These are phyloP conservation scores for Apiospora sp. DNA, from an alignment of 2,329 filamentous ascomycete genomes.

Conservation along the genomic window DNA sequence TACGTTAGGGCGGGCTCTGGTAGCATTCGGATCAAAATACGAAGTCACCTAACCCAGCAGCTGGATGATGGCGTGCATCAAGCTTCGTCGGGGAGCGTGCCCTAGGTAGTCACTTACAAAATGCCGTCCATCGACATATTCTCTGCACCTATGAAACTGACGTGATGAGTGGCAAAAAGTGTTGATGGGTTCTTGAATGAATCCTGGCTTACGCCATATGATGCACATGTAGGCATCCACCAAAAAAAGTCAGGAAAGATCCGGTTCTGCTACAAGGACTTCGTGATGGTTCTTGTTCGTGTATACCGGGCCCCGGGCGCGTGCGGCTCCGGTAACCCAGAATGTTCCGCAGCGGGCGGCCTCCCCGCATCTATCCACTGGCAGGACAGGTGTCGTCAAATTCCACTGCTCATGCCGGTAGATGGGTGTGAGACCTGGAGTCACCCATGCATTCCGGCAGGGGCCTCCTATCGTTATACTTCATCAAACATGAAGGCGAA, in stretches of 20 bases:
- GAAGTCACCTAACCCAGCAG: constrained; percentile 14
- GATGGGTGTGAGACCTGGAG: neutral
- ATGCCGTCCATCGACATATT: neutral
- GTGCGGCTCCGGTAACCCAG: constrained; percentile 9
- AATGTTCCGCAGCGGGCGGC: neutral
- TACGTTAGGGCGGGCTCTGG: neutral
- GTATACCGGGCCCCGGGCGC: constrained; percentile 4
- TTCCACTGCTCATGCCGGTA: neutral
- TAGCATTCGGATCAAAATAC: neutral
- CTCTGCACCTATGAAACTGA: neutral
- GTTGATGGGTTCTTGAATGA: neutral
- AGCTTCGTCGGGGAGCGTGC: neutral
- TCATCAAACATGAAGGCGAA: no score
- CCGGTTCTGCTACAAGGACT: neutral
- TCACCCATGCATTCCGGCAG: neutral
- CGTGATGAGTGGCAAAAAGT: neutral
- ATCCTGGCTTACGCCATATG: neutral
- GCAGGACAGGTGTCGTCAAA: constrained; percentile 5
- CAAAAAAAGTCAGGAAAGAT: neutral
- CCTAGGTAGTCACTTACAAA: neutral
- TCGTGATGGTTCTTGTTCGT: neutral
- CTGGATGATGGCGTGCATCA: neutral
- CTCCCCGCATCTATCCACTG: neutral
- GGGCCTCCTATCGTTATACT: no score
- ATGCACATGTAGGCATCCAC: neutral